phyloP scores from a whole-genome alignment of 179 eudicot genomes.

The Spinacia oleracea region DNA sequence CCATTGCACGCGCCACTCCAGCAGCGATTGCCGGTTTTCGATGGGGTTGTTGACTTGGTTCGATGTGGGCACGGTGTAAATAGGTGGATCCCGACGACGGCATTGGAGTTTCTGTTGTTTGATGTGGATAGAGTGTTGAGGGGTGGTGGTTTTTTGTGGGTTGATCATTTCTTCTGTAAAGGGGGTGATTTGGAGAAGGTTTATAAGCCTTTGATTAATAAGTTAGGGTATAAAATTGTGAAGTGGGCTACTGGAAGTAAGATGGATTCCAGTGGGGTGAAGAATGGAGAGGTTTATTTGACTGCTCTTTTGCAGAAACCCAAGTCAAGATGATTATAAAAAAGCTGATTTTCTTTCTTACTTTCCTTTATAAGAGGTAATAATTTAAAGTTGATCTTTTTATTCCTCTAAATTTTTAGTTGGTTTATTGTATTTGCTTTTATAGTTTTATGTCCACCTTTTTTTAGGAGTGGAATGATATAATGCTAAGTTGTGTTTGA shows the following conservation, averaged over 20 bases:
- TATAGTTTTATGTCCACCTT: not conserved
- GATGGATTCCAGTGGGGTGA: conserved; percentile 67
- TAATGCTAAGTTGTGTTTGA: not conserved
- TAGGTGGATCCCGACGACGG: conserved; percentile 78
- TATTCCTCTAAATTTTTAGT: not conserved
- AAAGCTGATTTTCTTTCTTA: not conserved
- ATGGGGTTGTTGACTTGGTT: conserved; percentile 79
- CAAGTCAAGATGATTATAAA: conserved; percentile 35
- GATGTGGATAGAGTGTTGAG: conserved; percentile 91
- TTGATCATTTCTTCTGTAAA: conserved; percentile 82
- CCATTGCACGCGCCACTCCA: conserved; percentile 81
- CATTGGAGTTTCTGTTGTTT: conserved; percentile 71
- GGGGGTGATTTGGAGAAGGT: conserved; percentile 72
- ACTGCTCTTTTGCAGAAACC: conserved; percentile 94
- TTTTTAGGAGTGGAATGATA: conserved; percentile 1
- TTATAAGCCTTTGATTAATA: conserved; percentile 66
- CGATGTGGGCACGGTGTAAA: conserved; percentile 76
- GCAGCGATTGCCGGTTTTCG: conserved; percentile 83
- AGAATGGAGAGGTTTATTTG: conserved; percentile 81
- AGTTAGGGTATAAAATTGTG: conserved; percentile 78
- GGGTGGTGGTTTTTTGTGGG: conserved; percentile 79
- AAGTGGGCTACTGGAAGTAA: conserved; percentile 86
- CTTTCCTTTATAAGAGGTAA: conserved; percentile 27
- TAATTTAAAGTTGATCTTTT: not conserved
- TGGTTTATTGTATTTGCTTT: not conserved